Evolutionary conservation across 371 early-diverging fungal genomes (phyloP).

Genomic region (Blastocladiella emersonii): DNA sequence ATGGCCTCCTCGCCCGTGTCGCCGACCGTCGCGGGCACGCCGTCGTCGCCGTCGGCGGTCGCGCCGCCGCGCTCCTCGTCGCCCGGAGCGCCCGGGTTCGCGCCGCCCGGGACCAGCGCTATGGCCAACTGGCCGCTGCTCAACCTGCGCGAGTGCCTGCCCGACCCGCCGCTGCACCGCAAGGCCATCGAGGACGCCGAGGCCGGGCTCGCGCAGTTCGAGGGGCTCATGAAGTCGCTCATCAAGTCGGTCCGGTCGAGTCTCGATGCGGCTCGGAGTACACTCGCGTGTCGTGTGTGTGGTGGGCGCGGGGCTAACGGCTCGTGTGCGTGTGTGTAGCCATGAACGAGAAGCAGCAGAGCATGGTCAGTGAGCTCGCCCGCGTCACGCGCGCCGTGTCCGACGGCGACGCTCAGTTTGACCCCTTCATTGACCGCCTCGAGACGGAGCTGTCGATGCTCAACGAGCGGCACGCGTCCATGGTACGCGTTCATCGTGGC

Average conservation of each 20-base stretch:
- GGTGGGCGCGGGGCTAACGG: too few species aligned
- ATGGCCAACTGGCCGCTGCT: neutral
- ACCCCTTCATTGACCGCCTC: neutral
- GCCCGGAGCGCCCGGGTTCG: too few species aligned
- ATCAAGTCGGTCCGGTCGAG: neutral
- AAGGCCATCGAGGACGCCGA: neutral
- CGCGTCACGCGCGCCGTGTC: neutral
- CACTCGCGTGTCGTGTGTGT: too few species aligned
- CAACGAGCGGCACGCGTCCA: neutral
- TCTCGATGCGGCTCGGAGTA: neutral
- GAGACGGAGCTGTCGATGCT: neutral
- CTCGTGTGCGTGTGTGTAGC: too few species aligned
- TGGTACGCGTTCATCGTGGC: too few species aligned
- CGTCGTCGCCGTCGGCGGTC: too few species aligned
- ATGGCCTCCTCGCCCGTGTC: too few species aligned
- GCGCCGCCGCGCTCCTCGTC: too few species aligned
- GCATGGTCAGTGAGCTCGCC: neutral
- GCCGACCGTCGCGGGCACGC: too few species aligned
- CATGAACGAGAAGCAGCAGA: neutral
- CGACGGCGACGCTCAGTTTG: neutral
- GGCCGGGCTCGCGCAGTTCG: slow-evolving; percentile 1
- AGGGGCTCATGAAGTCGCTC: neutral
- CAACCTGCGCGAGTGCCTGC: slow-evolving; percentile 6
- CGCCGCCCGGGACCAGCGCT: too few species aligned
- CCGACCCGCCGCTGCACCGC: slow-evolving; percentile 8